phyloP scores from a whole-genome alignment of 495 filamentous ascomycete species.

The Chaetomidium leptoderma region DNA sequence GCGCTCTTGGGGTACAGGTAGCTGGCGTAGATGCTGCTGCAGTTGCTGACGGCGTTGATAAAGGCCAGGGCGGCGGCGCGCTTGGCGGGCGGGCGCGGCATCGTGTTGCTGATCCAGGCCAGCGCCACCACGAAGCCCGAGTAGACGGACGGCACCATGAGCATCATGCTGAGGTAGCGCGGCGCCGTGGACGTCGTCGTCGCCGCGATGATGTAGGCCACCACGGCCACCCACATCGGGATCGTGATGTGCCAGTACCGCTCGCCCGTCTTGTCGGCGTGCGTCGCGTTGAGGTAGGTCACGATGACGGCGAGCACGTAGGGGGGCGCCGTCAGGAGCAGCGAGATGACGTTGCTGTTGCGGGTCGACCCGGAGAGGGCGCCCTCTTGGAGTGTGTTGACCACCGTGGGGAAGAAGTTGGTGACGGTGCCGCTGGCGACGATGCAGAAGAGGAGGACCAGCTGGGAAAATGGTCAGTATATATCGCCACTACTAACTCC shows the following conservation, averaged over 20 bases:
- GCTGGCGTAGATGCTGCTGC: slow-evolving; percentile 66
- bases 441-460: slow-evolving; percentile 66
- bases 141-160: slow-evolving; percentile 66
- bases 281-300: slow-evolving; percentile 68
- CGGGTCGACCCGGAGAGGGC: slow-evolving; percentile 23
- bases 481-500: too few species aligned
- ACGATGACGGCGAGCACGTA: slow-evolving; percentile 68
- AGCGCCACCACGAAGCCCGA: slow-evolving; percentile 69
- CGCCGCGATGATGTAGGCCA: slow-evolving; percentile 72
- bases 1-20: slow-evolving; percentile 57
- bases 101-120: slow-evolving; percentile 73
- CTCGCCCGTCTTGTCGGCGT: slow-evolving; percentile 75
- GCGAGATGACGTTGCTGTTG: slow-evolving; percentile 57
- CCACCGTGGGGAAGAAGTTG: slow-evolving; percentile 89
- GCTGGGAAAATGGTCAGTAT: slow-evolving; percentile 34
- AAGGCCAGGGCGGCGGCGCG: slow-evolving; percentile 74
- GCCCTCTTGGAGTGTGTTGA: slow-evolving; percentile 54
- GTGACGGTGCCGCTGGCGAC: slow-evolving; percentile 68
- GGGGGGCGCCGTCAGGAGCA: slow-evolving; percentile 73
- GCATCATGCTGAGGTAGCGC: slow-evolving; percentile 77
- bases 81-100: slow-evolving; percentile 81
- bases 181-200: slow-evolving; percentile 59
- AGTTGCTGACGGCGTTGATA: slow-evolving; percentile 78
- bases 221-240: slow-evolving; percentile 64
- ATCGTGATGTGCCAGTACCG: slow-evolving; percentile 71